Percentiles rank a stretch among this genome's conserved stretches.
Evolutionary conservation across 768 basidiomycete genomes (phyloP).

Genomic region (Coprinopsis sp.): DNA sequence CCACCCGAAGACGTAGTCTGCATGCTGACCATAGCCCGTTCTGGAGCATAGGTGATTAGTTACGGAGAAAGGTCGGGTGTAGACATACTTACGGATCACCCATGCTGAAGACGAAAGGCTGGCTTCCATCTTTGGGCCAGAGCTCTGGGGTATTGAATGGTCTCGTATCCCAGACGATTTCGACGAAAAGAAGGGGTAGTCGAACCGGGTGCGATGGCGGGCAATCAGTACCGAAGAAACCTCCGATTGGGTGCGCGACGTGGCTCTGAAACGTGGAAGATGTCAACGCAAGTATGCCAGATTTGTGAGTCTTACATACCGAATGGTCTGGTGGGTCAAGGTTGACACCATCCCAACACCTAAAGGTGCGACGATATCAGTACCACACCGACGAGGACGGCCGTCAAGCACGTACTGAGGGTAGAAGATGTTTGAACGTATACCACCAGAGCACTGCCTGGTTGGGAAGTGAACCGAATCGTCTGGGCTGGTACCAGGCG

Average conservation of each 20-base stretch:
- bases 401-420: slow-evolving; percentile 7
- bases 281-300: neutral
- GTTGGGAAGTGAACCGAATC: no score
- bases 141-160: slow-evolving; percentile 4
- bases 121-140: slow-evolving; percentile 8
- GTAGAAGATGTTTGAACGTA: slow-evolving; percentile 8
- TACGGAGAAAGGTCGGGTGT: neutral
- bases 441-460: slow-evolving; percentile 3
- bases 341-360: slow-evolving; percentile 9
- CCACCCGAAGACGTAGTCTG: slow-evolving; percentile 11
- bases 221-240: slow-evolving; percentile 5
- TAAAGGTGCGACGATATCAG: neutral
- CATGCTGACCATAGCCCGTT: slow-evolving; percentile 9
- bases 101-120: slow-evolving; percentile 10
- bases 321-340: slow-evolving; percentile 8
- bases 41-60: neutral
- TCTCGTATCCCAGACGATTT: slow-evolving; percentile 8
- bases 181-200: slow-evolving; percentile 5
- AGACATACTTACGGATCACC: slow-evolving; percentile 6
- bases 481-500: no score
- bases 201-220: slow-evolving; percentile 7
- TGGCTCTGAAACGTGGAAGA: slow-evolving; percentile 2
- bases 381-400: no score
- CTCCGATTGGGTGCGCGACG: neutral
- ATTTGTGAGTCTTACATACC: neutral